Base-by-base conservation (phyloP, 768 basidiomycete species). In the Rhizopogon rudus region DNA sequence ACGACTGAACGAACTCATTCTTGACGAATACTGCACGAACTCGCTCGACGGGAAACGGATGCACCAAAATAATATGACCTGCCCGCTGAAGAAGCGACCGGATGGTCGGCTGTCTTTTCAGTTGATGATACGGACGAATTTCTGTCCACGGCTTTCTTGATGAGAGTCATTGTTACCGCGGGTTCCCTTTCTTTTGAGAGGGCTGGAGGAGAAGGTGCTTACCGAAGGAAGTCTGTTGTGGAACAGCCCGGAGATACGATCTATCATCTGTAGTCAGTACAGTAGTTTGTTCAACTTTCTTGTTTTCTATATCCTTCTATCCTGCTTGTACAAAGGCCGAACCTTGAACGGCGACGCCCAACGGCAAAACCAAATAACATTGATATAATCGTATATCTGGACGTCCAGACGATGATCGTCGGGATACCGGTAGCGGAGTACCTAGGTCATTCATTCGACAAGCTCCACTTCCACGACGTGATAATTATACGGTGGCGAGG, bases 1-100 rank as follows among this genome's bases (percentile, higher is more conserved):
- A 71, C 63, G 67, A 71, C 60, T 59, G 61, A 69, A 58, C 60
- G 67, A 71, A 66, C 53, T 48, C 55, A 69, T 71, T 73, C 69
- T 72, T 67, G 71, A 71, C 66, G 67, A 71, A 70, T 62, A 56
- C 35, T 67, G 49, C 14, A 71, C 59, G 65, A 70, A 59, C 54
- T 63, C 65, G 65, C 51, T 49, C 67, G 53, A 69, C 58, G 58
- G 67, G 67, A 59, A 60, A 59, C 54, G 53, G 55, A 55, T 40
- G 25, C 55, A 54, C 63, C 64, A 55, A 63, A 59, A 51, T 56
- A 60, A 59, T 52, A 59, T 59, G 25, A 50, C 59, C 62, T 63
- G 52, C 60, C 58, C 60, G 46, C 35, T n/a, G 58, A 59, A 39
- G 49, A 63, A 48, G 55, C 52, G 29, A 53, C 33, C 37, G 50